These are phyloP conservation scores for Russula brevipes DNA, from an alignment of 768 basidiomycete species.

Conservation along the genomic window DNA sequence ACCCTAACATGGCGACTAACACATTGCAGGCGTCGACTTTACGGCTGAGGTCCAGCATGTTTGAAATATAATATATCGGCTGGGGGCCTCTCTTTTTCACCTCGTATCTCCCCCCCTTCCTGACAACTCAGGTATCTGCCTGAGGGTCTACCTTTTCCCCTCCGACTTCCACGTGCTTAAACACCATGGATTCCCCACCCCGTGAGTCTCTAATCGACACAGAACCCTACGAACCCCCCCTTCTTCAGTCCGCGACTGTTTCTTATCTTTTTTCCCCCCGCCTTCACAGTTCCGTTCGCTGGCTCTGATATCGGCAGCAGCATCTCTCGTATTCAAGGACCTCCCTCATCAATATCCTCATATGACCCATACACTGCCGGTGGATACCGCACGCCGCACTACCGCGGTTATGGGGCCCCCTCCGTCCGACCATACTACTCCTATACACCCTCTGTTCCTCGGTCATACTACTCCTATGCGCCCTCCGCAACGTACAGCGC, in stretches of 20 bases:
- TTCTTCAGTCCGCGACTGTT: background rate
- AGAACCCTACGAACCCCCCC: background rate
- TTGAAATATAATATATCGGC: background rate
- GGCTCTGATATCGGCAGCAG: background rate
- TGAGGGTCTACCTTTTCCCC: background rate
- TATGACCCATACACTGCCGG: constrained; percentile 9
- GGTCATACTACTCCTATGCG: background rate
- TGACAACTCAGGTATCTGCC: background rate
- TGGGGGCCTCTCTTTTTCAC: background rate
- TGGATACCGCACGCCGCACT: background rate
- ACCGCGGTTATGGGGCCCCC: background rate
- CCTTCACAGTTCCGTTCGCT: background rate
- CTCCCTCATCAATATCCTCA: background rate
- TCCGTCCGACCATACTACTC: constrained; percentile 3
- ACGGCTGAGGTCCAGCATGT: background rate
- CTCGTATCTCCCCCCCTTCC: background rate
- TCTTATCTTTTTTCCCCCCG: background rate
- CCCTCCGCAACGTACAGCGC: background rate
- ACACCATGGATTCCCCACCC: background rate
- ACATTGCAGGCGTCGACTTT: background rate
- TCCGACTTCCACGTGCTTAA: background rate
- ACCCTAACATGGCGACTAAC: no score
- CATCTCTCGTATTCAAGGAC: background rate
- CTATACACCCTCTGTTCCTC: no score
- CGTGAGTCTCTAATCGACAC: no score